Evolutionary conservation across 805 yeast species (phyloP), one percentile per base, ranked within the genome.

Genomic region (Kluyveromyces aestuarii): DNA sequence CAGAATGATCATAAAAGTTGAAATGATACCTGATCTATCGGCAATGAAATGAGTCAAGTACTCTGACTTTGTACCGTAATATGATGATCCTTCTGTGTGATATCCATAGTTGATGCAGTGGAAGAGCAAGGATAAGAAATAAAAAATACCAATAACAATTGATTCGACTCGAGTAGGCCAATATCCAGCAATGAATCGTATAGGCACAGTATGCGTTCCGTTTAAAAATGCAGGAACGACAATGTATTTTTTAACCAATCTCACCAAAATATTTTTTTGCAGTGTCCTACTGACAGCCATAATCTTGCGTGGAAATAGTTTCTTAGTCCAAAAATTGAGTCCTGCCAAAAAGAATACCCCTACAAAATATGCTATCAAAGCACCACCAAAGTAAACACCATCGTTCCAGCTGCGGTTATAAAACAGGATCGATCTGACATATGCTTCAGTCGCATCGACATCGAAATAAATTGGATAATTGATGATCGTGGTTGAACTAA

Each of bases 331-430:
- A 51, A 76, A 73, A 38, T 62, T 56, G 13, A 75, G 18, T 2
- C 71, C 70, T 2, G 76, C 70, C 19, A 72, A 27, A 1, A 78
- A 38, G 48, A 76, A 55, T 38, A 80, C 62, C 1, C 68, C 44
- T 3, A 67, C 74, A 81, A 82, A 77, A 53, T 73, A 77, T 0
- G 75, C 74, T 18, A 80, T 49, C 35, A 72, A 52, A 2, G 71
- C 78, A 13, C 71, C 63, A 41, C 77, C 83, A 57, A 73, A 63
- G 50, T 63, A 69, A 27, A 76, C 68, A 2, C 81, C 74, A 18
- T 64, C 64, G 47, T 69, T 71, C 5, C 60, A 41, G 50, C 72
- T 73, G n/a, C 61, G 58, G 45, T 51, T 8, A 14, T 37, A 70
- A 57, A 75, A 65, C 35, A 53, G 49, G 18, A 53, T 51, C 39